Percentiles rank a stretch among this genome's conserved stretches.
These are phyloP conservation scores for Ascochyta lentis DNA, from an alignment of 2,329 filamentous ascomycete genomes.

Conservation along the genomic window DNA sequence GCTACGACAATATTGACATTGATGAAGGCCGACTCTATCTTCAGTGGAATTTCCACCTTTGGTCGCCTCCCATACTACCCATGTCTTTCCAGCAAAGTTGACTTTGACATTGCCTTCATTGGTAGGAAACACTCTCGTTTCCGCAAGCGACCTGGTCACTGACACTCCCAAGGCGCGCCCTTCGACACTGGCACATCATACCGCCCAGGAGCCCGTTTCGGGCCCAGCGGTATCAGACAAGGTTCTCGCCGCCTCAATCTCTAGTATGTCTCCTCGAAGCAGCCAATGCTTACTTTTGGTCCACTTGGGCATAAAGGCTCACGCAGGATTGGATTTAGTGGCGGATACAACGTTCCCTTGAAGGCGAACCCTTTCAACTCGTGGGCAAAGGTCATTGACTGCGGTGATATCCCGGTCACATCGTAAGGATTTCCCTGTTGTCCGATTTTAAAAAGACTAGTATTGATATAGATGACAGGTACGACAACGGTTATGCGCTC, in stretches of 20 bases:
- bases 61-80: slow-evolving; percentile 79
- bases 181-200: slow-evolving; percentile 90
- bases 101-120: slow-evolving; percentile 86
- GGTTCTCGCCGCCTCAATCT: slow-evolving; percentile 85
- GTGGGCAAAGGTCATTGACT: slow-evolving; percentile 82
- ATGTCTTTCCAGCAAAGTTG: slow-evolving; percentile 73
- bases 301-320: slow-evolving; percentile 51
- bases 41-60: slow-evolving; percentile 87
- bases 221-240: slow-evolving; percentile 83
- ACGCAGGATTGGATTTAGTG: slow-evolving; percentile 66
- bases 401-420: slow-evolving; percentile 83
- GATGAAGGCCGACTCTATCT: slow-evolving; percentile 79
- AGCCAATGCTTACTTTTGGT: slow-evolving; percentile 50
- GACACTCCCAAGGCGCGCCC: slow-evolving; percentile 65
- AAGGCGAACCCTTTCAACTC: slow-evolving; percentile 80
- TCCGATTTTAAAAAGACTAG: neutral
- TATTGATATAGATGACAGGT: slow-evolving; percentile 55
- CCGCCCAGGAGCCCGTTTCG: slow-evolving; percentile 81
- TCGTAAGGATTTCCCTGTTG: slow-evolving; percentile 61
- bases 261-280: slow-evolving; percentile 67
- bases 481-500: slow-evolving; percentile 82
- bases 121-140: neutral
- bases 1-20: slow-evolving; percentile 21
- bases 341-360: slow-evolving; percentile 85
- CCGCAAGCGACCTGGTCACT: neutral